Conservation (phyloP, 2,329 filamentous ascomycete genomes). For the Neurospora sp. region DNA sequence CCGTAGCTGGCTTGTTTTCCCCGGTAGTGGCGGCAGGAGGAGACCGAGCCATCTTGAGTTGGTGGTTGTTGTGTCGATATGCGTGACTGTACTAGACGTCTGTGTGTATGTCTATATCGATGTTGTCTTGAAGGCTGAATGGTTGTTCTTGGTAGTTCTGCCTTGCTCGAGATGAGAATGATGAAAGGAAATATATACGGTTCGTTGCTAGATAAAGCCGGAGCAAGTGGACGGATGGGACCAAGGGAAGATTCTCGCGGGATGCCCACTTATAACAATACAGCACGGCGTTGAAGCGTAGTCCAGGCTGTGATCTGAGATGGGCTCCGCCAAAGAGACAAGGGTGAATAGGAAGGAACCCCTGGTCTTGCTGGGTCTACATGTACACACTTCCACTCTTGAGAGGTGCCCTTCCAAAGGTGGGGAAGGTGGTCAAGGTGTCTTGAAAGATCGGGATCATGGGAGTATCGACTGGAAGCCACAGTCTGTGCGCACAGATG, state of each 20-base stretch:
- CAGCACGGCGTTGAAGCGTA: background rate
- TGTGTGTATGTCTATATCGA: background rate
- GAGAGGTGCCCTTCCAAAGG: background rate
- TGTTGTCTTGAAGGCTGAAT: background rate
- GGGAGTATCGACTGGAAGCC: background rate
- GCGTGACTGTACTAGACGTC: background rate
- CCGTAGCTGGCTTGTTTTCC: background rate
- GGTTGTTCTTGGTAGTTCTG: background rate
- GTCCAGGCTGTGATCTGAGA: background rate
- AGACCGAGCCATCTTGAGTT: slow-evolving; percentile 28
- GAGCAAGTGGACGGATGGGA: background rate
- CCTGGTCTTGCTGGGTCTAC: background rate
- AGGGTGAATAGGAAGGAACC: background rate
- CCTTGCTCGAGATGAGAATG: background rate
- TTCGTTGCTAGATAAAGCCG: background rate
- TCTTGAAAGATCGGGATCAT: background rate
- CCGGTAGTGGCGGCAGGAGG: slow-evolving; percentile 25
- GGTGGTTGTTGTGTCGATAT: background rate
- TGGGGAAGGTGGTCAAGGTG: background rate
- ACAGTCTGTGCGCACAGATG: background rate
- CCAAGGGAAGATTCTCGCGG: background rate
- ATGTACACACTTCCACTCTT: background rate
- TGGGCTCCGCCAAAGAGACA: background rate
- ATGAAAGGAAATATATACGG: background rate
- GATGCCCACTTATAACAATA: background rate